A percentile compares a stretch with the other conserved stretches of the same genome.
phyloP scores from a whole-genome alignment of 345 rosid species.

The Alliaria petiolata region DNA sequence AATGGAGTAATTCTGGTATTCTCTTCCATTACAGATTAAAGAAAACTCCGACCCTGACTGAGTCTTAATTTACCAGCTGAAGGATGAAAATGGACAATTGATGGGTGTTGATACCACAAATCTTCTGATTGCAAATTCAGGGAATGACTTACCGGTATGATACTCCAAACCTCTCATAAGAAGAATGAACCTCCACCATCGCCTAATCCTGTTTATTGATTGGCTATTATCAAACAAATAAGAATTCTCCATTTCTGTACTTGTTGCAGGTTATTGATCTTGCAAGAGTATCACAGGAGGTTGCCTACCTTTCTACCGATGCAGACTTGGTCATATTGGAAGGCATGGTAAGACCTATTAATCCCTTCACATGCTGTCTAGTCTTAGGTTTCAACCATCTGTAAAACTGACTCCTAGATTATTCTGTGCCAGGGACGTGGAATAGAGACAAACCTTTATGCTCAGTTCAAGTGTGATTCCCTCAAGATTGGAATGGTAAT shows the following conservation, averaged over 20 bases:
- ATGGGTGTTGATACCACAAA: slow-evolving; percentile 80
- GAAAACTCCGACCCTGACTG: slow-evolving; percentile 17
- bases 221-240: neutral
- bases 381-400: slow-evolving; percentile 2
- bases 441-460: slow-evolving; percentile 96
- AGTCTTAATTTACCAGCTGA: slow-evolving; percentile 55
- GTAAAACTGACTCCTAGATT: slow-evolving; percentile 16
- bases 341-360: slow-evolving; percentile 76
- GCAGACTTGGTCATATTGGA: slow-evolving; percentile 92
- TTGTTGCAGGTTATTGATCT: slow-evolving; percentile 90
- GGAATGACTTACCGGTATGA: slow-evolving; percentile 95
- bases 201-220: neutral
- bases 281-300: slow-evolving; percentile 77
- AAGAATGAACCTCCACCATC: neutral
- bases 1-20: neutral
- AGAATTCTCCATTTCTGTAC: neutral
- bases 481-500: slow-evolving; percentile 96
- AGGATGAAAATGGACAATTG: slow-evolving; percentile 76
- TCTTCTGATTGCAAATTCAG: slow-evolving; percentile 88
- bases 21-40: neutral
- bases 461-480: slow-evolving; percentile 94
- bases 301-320: slow-evolving; percentile 78
- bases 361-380: neutral
- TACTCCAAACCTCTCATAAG: neutral
- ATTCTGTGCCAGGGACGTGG: slow-evolving; percentile 80